Evolutionary conservation across 2,329 filamentous ascomycete genomes (phyloP).

Genomic region (Cladosporium velox): DNA sequence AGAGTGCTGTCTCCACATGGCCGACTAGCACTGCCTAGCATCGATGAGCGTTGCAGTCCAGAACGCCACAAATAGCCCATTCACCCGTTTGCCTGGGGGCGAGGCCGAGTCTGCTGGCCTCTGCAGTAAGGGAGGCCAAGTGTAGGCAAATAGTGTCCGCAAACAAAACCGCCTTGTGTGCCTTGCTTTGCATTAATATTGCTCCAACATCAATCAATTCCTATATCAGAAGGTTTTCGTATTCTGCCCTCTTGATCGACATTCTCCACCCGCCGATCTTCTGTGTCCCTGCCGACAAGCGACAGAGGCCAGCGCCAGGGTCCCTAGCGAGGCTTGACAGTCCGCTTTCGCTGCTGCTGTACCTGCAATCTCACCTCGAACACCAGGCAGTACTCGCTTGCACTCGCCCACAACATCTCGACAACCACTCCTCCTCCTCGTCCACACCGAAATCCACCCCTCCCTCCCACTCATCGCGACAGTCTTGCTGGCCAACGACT

Average conservation of each 20-base stretch:
- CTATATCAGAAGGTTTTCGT: not conserved
- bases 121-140: not conserved
- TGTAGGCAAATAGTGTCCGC: not conserved
- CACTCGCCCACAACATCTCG: not conserved
- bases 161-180: not conserved
- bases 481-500: constrained; percentile 19
- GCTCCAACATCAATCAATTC: not conserved
- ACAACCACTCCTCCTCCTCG: not conserved
- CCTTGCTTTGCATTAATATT: not conserved
- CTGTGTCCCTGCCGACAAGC: constrained; percentile 12
- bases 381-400: not conserved
- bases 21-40: not conserved
- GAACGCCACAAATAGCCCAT: constrained; percentile 5
- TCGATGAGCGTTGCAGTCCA: not conserved
- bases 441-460: not conserved
- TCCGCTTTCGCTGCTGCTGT: not conserved
- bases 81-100: not conserved
- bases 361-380: constrained; percentile 12
- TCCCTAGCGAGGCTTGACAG: not conserved
- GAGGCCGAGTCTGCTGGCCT: not conserved
- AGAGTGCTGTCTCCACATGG: not conserved
- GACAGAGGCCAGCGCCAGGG: not conserved
- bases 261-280: constrained; percentile 4
- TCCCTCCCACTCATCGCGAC: not conserved
- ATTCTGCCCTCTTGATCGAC: constrained; percentile 2